A percentile compares a stretch with the other conserved stretches of the same genome.
phyloP scores from a whole-genome alignment of 352 stramenopile species.

The Paralagenidium karlingii region DNA sequence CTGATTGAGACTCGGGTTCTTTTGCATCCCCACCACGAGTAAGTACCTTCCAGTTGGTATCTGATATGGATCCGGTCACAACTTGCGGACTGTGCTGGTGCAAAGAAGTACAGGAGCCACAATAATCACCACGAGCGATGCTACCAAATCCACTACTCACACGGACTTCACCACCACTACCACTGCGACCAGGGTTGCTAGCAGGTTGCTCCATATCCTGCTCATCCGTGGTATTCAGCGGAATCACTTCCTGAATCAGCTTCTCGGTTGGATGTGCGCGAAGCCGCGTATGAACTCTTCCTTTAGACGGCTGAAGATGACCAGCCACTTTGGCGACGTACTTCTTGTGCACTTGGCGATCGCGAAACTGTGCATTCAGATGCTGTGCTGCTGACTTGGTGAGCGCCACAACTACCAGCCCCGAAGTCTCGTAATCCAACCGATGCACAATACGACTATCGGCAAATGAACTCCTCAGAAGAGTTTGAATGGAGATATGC shows the following conservation, averaged over 20 bases:
- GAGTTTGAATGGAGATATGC: constrained; percentile 30
- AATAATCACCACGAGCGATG: neutral
- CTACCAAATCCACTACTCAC: neutral
- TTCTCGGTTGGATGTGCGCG: constrained; percentile 24
- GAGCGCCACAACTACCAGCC: constrained; percentile 50
- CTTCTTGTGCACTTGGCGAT: constrained; percentile 34
- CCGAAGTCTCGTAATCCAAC: constrained; percentile 66
- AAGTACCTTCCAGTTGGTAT: constrained; percentile 17
- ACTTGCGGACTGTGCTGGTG: neutral
- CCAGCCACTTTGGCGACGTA: constrained; percentile 46
- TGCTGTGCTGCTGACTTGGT: constrained; percentile 39
- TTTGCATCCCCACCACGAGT: constrained; percentile 4
- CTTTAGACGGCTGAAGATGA: constrained; percentile 11
- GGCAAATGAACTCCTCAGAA: constrained; percentile 25
- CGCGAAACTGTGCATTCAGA: constrained; percentile 55
- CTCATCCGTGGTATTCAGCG: too few relatives aligned
- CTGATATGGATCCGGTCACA: neutral
- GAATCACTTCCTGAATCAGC: constrained; percentile 41
- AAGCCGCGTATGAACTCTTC: constrained; percentile 30
- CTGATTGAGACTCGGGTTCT: constrained; percentile 5
- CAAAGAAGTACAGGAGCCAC: too few relatives aligned
- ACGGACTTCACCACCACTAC: neutral
- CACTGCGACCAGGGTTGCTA: too few relatives aligned
- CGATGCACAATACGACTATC: constrained; percentile 63
- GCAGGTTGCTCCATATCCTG: too few relatives aligned